A percentile compares a stretch with the other conserved stretches of the same genome.
phyloP scores from a whole-genome alignment of 1,284 basidiomycete species.

The Ustilago cynodontis region DNA sequence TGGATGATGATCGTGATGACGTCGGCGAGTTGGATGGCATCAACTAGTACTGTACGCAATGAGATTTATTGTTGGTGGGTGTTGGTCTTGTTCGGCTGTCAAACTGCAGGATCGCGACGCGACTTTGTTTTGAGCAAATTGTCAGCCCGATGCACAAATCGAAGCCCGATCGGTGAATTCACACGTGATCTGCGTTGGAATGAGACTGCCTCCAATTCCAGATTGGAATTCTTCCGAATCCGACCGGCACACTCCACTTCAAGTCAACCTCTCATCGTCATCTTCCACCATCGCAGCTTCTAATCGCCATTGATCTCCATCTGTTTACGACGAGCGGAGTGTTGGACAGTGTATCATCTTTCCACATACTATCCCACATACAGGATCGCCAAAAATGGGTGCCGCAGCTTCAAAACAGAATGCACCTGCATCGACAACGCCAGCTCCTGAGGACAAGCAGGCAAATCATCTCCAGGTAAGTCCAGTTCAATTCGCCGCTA shows the following conservation, averaged over 20 bases:
- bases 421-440: slow-evolving; percentile 34
- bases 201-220: slow-evolving; percentile 2
- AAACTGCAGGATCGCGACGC: slow-evolving; percentile 36
- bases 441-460: slow-evolving; percentile 51
- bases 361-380: background rate
- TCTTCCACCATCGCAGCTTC: slow-evolving; percentile 2
- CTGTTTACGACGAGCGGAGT: background rate
- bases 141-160: background rate
- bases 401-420: slow-evolving; percentile 53
- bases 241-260: slow-evolving; percentile 23
- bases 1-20: slow-evolving; percentile 3
- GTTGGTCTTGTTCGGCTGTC: slow-evolving; percentile 10
- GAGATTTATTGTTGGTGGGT: background rate
- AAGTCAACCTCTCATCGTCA: background rate
- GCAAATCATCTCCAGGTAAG: slow-evolving; percentile 45
- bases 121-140: slow-evolving; percentile 11
- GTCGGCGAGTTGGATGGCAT: background rate
- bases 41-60: background rate
- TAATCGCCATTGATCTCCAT: background rate
- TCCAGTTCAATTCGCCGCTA: background rate
- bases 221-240: slow-evolving; percentile 40
- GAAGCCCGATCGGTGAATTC: slow-evolving; percentile 11
- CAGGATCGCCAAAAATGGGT: slow-evolving; percentile 29
- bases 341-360: background rate
- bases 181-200: slow-evolving; percentile 38